phyloP scores from a whole-genome alignment of 208 protist genomes.

The Leishmania mexicana region DNA sequence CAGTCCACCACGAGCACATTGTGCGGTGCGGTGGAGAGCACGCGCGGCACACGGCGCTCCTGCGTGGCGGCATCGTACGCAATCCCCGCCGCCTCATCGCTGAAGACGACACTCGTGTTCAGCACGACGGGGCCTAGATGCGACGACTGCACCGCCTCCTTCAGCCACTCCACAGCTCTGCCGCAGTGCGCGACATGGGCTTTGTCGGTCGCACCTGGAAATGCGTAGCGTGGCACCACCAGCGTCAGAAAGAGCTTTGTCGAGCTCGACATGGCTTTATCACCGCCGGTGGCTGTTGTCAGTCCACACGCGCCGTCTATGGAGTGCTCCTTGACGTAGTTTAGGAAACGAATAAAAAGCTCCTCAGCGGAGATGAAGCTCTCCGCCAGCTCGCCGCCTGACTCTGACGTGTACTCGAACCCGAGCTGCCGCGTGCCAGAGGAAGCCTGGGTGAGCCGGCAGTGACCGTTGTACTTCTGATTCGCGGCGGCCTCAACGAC shows the following conservation, averaged over 20 bases:
- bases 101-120: slow-evolving; percentile 63
- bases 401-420: slow-evolving; percentile 49
- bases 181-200: slow-evolving; percentile 6
- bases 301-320: slow-evolving; percentile 80
- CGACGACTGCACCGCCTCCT: slow-evolving; percentile 67
- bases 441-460: slow-evolving; percentile 36
- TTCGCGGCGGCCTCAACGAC: slow-evolving; percentile 49
- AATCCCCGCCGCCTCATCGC: slow-evolving; percentile 71
- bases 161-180: slow-evolving; percentile 57
- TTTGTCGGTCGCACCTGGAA: slow-evolving; percentile 35
- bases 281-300: slow-evolving; percentile 15
- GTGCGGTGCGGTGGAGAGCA: slow-evolving; percentile 20
- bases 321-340: slow-evolving; percentile 82
- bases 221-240: slow-evolving; percentile 78
- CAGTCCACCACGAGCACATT: slow-evolving; percentile 85
- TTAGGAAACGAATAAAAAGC: slow-evolving; percentile 80
- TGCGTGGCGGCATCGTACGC: slow-evolving; percentile 51
- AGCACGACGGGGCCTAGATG: slow-evolving; percentile 54
- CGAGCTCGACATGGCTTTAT: neutral
- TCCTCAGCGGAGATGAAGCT: slow-evolving; percentile 69
- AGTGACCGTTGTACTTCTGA: slow-evolving; percentile 64
- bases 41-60: slow-evolving; percentile 30
- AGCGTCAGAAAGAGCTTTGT: slow-evolving; percentile 67
- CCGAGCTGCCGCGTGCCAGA: slow-evolving; percentile 36
- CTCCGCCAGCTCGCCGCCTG: slow-evolving; percentile 34